phyloP scores from a whole-genome alignment of 768 basidiomycete genomes.

The Russula sp. region DNA sequence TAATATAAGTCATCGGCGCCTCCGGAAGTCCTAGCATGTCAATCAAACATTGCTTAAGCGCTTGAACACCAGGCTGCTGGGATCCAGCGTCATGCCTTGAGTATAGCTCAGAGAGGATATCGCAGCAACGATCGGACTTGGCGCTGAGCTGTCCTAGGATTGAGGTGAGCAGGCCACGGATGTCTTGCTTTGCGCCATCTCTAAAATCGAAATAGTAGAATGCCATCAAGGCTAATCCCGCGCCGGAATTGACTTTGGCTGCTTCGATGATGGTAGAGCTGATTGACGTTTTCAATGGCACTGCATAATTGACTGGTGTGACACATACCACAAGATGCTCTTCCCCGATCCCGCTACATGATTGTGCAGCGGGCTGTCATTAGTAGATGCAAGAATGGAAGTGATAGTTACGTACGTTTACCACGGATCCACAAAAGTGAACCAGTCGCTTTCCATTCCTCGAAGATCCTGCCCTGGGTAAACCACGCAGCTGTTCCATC shows the following conservation, averaged over 20 bases:
- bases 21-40: not conserved
- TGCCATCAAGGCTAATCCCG: not conserved
- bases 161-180: not conserved
- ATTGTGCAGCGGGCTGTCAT: not conserved
- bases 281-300: not conserved
- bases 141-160: not conserved
- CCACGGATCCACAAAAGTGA: not conserved
- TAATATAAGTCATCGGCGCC: not conserved
- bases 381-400: not conserved
- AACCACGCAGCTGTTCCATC: not conserved
- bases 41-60: not conserved
- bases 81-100: not conserved
- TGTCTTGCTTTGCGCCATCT: not conserved
- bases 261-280: not conserved
- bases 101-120: not conserved
- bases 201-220: not conserved
- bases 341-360: not conserved
- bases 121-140: not conserved
- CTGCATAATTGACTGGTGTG: not conserved
- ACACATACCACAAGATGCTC: not conserved
- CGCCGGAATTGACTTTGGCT: not conserved
- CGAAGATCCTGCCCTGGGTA: not conserved
- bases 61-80: not conserved
- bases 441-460: not conserved
- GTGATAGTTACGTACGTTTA: not conserved